These are phyloP conservation scores for Yamadazyma insecticola DNA, from an alignment of 805 yeast species.

Conservation along the genomic window DNA sequence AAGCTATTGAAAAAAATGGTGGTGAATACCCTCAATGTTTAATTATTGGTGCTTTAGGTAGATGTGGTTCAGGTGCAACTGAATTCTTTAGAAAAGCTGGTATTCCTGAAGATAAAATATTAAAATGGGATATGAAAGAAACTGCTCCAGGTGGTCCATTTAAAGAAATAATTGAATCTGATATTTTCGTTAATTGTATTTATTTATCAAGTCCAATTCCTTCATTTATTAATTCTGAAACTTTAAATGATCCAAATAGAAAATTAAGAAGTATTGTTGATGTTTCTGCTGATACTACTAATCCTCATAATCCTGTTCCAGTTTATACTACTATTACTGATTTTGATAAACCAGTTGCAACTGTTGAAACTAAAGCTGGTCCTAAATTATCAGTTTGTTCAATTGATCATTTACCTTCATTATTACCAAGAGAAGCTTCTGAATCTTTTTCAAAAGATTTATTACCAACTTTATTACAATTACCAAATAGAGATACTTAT, in stretches of 20 bases:
- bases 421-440: conserved; percentile 95
- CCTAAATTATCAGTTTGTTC: conserved; percentile 89
- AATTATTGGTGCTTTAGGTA: conserved; percentile 95
- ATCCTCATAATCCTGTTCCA: conserved; percentile 97
- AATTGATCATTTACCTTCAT: conserved; percentile 93
- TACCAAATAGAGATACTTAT: conserved; percentile 76
- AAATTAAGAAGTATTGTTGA: conserved; percentile 89
- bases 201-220: conserved; percentile 91
- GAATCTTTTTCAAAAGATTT: conserved; percentile 86
- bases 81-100: conserved; percentile 81
- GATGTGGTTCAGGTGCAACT: conserved; percentile 98
- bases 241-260: conserved; percentile 65
- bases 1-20: conserved; percentile 54
- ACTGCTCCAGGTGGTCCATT: conserved; percentile 98
- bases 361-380: conserved; percentile 72
- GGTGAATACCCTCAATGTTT: conserved; percentile 73
- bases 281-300: conserved; percentile 98
- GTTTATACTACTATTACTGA: conserved; percentile 88
- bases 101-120: conserved; percentile 75
- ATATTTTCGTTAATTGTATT: conserved; percentile 93
- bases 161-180: conserved; percentile 81
- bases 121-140: conserved; percentile 96
- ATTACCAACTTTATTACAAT: conserved; percentile 80
- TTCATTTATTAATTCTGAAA: conserved; percentile 73
- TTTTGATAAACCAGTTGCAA: conserved; percentile 85